Base-by-base conservation (phyloP, 2,329 filamentous ascomycete species). In the Amphichorda felina region DNA sequence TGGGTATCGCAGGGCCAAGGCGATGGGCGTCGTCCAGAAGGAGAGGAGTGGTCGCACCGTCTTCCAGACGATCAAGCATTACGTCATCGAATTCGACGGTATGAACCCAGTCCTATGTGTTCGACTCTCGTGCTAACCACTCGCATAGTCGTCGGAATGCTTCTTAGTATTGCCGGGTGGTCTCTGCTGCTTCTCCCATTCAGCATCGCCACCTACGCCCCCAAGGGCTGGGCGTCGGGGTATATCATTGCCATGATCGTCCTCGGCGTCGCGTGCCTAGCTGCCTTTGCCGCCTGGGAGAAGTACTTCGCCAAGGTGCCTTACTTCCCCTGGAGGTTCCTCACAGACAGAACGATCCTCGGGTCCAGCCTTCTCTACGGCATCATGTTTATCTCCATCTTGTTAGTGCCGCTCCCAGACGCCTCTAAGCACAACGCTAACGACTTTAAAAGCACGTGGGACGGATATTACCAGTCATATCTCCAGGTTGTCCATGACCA, bases 21-120 rank as follows among this genome's bases (percentile, higher is more conserved):
- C 59, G 41, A 45, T 57, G 21, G 68, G 66, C 4, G 43, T 68
- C 5, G 43, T 70, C 9, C 57, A 60, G 2, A 53, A 52, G 18
- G 48, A 55, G 16, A 60, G 55, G 2, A 63, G 55, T 5, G 59
- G 45, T 4, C 65, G 72, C 9, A 69, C 57, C 2, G 17, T 53
- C 3, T 24, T 47, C 8, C 57, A 75, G 47, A 70, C 63, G 3
- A 43, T 68, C 21, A 47, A 56, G 40, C 57, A 70, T 47, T 74
- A 76, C 47, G 43, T 61, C 10, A 48, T 68, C 19, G 65, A 79
- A 39, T 75, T 78, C 41, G 75, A 79, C 43, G 56, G 55, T 59
- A 45, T 35, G 52, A 17, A 9, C 35, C 26, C 19, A 19, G n/a
- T 9, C n/a, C 16, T 27, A 30, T 4, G 1, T n/a, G n/a, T 17